These are phyloP conservation scores for Crassisporium funariophilum DNA, from an alignment of 768 basidiomycete species.

Conservation along the genomic window DNA sequence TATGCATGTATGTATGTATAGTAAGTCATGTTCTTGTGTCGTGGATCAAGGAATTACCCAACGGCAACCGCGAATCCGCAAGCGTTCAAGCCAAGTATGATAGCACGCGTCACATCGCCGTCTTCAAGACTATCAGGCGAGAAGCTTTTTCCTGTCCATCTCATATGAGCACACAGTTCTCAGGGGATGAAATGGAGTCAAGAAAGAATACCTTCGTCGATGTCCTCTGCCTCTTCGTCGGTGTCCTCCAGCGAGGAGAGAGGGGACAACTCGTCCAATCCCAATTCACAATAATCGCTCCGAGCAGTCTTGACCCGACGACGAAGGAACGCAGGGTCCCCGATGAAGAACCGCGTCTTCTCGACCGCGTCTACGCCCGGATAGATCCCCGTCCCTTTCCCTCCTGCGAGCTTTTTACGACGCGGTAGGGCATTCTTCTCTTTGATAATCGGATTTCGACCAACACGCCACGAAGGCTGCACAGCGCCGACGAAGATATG, in stretches of 20 bases:
- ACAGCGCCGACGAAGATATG: not conserved
- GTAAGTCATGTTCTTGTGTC: too few relatives aligned
- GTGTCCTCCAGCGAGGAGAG: conserved; percentile 1
- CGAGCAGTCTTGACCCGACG: not conserved
- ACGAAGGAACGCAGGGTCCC: conserved; percentile 5
- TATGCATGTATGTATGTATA: too few relatives aligned
- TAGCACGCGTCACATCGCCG: conserved; percentile 25
- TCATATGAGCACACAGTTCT: conserved; percentile 5
- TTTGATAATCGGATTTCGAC: conserved; percentile 2
- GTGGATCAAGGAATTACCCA: too few relatives aligned
- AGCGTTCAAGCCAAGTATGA: conserved; percentile 21
- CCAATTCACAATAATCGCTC: not conserved
- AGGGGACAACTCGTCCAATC: conserved; percentile 9
- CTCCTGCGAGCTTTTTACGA: too few relatives aligned
- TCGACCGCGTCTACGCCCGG: not conserved
- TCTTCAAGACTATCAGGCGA: conserved; percentile 24
- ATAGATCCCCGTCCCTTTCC: too few relatives aligned
- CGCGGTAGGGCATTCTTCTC: not conserved
- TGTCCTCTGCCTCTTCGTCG: conserved; percentile 3
- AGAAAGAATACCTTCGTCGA: conserved; percentile 2
- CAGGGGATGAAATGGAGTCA: conserved; percentile 1
- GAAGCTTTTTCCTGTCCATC: conserved; percentile 12
- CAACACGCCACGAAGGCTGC: not conserved
- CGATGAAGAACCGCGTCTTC: conserved; percentile 8
- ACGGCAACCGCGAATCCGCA: conserved; percentile 20